phyloP scores from a whole-genome alignment of 2,329 filamentous ascomycete species.

The Scedosporium boydii region DNA sequence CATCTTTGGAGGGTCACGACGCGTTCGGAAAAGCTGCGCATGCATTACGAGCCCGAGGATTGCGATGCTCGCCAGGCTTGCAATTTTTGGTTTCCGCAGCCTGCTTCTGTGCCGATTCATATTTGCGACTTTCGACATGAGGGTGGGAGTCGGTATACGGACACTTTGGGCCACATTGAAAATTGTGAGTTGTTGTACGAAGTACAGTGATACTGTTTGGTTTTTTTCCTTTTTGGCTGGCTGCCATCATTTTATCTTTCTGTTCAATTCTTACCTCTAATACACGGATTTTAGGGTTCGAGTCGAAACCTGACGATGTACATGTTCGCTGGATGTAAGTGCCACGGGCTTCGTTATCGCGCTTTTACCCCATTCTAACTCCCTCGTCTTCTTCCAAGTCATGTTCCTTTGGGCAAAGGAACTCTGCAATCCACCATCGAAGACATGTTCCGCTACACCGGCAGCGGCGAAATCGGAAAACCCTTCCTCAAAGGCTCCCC shows the following conservation, averaged over 20 bases:
- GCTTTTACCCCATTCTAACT: not conserved
- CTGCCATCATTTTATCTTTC: no score
- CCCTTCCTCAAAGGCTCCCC: constrained; percentile 4
- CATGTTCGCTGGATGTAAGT: constrained; percentile 5
- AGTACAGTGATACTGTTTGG: no score
- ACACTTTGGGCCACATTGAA: constrained; percentile 1
- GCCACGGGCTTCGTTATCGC: not conserved
- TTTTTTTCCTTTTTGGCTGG: no score
- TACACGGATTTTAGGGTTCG: not conserved
- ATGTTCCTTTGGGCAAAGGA: constrained; percentile 2
- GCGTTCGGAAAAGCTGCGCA: constrained; percentile 1
- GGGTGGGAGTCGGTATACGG: not conserved
- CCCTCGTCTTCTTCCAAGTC: not conserved
- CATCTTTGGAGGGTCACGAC: constrained; percentile 4
- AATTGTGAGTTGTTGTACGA: not conserved
- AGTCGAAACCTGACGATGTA: constrained; percentile 1
- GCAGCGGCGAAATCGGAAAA: constrained; percentile 3
- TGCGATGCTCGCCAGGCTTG: constrained; percentile 2
- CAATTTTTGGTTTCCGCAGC: constrained; percentile 3
- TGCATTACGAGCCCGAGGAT: constrained; percentile 2
- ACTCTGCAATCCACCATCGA: constrained; percentile 6
- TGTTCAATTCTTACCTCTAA: not conserved
- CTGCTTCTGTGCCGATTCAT: not conserved
- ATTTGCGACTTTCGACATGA: not conserved
- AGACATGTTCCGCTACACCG: constrained; percentile 7